Base-by-base conservation (phyloP, 2,329 filamentous ascomycete species). In the Ophioceras dolichostomum region DNA sequence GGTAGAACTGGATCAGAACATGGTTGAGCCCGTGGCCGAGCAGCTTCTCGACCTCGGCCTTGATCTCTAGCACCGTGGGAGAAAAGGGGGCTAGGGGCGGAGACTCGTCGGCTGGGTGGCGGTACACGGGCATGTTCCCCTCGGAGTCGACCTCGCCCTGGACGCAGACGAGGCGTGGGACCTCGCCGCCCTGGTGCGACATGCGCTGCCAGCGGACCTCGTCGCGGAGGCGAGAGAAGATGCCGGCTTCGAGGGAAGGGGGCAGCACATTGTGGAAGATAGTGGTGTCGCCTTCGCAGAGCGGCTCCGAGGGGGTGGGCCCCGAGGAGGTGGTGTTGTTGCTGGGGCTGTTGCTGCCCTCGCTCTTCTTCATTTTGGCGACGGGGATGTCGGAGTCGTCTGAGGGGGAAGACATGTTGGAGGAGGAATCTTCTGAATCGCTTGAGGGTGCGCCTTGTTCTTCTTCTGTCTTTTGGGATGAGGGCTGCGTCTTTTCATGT, bases 191-290 rank as follows among this genome's bases (percentile, higher is more conserved):
- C 45, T 89, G 81, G 48, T 96, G 91, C 31, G 79, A 80, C 91
- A 98, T 96, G 45, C 74, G 81, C 52, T 89, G 80, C 87, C 89
- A 98, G 46, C 70, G 64, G 1, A 95, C 77, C 54, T 96, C 88
- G 12, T 71, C 61, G 37, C 76, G 75, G 13, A 94, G 63, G 28
- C 68, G 69, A 16, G 78, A 67, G 53, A 94, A 95, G 5, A 81
- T 69, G 13, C 67, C 64, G 1, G 72, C 60, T 4, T 67, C 65
- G 1, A 82, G 49, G 6, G 62, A 51, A 1, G 58, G 51, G 2
- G 83, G 67, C 2, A 95, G 68, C 22, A 94, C 60, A 43, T 87
- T 64, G 43, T 78, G 65, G 27, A 87, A 65, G 29, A 96, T 70
- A 30, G 68, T 70, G 0, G 85, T 93, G 52, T 94, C 87, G 7